These are phyloP conservation scores for Musa troglodytarum DNA, from an alignment of 176 grass and related monocot genomes.

Conservation along the genomic window DNA sequence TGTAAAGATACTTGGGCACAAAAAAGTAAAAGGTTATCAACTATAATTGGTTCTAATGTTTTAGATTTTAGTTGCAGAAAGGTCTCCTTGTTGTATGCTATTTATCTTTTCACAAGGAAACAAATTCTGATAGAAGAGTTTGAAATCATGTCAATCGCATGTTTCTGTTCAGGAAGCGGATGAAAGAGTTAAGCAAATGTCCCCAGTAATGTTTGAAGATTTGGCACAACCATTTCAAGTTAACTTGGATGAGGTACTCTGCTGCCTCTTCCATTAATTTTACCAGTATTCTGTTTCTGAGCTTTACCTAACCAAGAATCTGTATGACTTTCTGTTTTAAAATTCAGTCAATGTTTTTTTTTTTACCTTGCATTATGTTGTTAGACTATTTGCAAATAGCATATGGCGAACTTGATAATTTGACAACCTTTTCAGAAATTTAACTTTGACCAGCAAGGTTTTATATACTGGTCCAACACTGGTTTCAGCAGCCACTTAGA, in stretches of 20 bases:
- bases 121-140: neutral
- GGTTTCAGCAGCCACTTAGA: no score
- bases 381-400: no score
- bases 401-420: no score
- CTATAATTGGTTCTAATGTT: no score
- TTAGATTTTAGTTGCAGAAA: neutral
- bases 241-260: slow-evolving; percentile 25
- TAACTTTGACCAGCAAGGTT: no score
- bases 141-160: neutral
- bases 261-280: neutral
- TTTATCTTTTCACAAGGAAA: neutral
- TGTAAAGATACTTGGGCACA: no score
- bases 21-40: no score
- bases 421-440: no score
- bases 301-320: neutral
- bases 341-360: no score
- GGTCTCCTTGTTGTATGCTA: neutral
- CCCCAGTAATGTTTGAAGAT: slow-evolving; percentile 23
- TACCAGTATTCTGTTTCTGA: neutral
- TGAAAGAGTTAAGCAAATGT: slow-evolving; percentile 19
- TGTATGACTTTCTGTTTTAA: no score
- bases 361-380: no score
- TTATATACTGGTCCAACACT: no score
- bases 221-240: slow-evolving; percentile 23
- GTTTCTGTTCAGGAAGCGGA: slow-evolving; percentile 22